Percentiles rank a stretch among this genome's conserved stretches.
These are phyloP conservation scores for Acorus calamus DNA, from an alignment of 106 monocot species.

Conservation along the genomic window DNA sequence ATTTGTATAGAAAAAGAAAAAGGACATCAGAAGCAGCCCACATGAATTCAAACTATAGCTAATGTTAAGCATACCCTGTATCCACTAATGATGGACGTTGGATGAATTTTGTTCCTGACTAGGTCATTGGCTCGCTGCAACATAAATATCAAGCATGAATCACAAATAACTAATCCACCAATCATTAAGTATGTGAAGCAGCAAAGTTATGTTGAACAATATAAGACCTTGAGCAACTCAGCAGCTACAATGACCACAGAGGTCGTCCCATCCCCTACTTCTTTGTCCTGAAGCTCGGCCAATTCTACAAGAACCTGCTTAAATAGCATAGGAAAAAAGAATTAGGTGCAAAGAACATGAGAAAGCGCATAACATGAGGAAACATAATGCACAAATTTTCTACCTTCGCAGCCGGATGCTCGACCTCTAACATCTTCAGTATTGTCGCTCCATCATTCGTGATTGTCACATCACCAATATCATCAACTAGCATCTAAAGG, in stretches of 20 bases:
- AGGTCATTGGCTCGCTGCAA: slow-evolving; percentile 93
- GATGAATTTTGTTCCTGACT: slow-evolving; percentile 97
- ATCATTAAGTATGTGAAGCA: not conserved
- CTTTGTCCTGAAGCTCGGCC: slow-evolving; percentile 97
- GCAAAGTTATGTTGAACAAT: not conserved
- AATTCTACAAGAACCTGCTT: slow-evolving; percentile 89
- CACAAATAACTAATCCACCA: too few species aligned
- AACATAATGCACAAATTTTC: not conserved
- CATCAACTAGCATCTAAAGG: slow-evolving; percentile 94
- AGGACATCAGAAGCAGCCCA: too few species aligned
- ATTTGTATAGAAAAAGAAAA: too few species aligned
- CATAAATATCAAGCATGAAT: slow-evolving; percentile 2
- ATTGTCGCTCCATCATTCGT: slow-evolving; percentile 99
- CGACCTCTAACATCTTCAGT: slow-evolving; percentile 98
- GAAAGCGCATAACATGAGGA: not conserved
- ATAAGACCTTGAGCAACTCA: slow-evolving; percentile 78
- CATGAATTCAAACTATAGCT: not conserved
- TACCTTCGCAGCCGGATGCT: slow-evolving; percentile 99
- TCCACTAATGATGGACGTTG: slow-evolving; percentile 88
- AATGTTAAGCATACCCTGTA: slow-evolving; percentile 52
- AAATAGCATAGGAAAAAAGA: slow-evolving; percentile 1
- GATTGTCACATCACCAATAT: slow-evolving; percentile 98
- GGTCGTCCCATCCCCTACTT: slow-evolving; percentile 96
- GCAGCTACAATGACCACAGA: slow-evolving; percentile 91
- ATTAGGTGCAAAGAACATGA: not conserved